These are phyloP conservation scores for Pleurozium schreberi DNA, from an alignment of 225 moss, liverwort and hornwort genomes.

Conservation along the genomic window DNA sequence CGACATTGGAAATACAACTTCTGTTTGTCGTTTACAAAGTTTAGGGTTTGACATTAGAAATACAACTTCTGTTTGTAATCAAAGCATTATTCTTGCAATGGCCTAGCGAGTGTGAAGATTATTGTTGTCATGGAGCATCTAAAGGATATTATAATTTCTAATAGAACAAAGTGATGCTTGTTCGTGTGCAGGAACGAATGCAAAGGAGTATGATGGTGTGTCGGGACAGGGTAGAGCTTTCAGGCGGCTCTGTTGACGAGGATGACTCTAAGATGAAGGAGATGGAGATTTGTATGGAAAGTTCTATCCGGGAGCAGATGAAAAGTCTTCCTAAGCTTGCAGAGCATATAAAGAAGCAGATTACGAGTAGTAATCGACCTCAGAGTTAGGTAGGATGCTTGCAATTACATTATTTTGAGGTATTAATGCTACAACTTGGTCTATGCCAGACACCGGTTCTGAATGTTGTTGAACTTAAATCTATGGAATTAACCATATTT, in stretches of 20 bases:
- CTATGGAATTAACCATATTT: not conserved
- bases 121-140: not conserved
- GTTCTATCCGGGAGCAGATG: slow-evolving; percentile 32
- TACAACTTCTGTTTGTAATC: not conserved
- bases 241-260: slow-evolving; percentile 40
- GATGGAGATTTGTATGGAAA: slow-evolving; percentile 50
- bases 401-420: not conserved
- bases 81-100: not conserved
- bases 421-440: not conserved
- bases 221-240: slow-evolving; percentile 37
- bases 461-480: not conserved
- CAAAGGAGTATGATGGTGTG: slow-evolving; percentile 55
- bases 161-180: not conserved
- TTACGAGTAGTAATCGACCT: slow-evolving; percentile 1
- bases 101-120: not conserved
- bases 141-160: not conserved
- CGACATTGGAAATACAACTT: not conserved
- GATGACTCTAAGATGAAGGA: slow-evolving; percentile 42
- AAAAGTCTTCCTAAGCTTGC: slow-evolving; percentile 45
- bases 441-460: not conserved
- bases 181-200: slow-evolving; percentile 33
- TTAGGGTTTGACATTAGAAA: not conserved
- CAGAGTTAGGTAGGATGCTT: not conserved
- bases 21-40: not conserved
- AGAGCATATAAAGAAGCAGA: slow-evolving; percentile 49